These are phyloP conservation scores for Gonium pectorale DNA, from an alignment of 139 green algal species.

Conservation along the genomic window DNA sequence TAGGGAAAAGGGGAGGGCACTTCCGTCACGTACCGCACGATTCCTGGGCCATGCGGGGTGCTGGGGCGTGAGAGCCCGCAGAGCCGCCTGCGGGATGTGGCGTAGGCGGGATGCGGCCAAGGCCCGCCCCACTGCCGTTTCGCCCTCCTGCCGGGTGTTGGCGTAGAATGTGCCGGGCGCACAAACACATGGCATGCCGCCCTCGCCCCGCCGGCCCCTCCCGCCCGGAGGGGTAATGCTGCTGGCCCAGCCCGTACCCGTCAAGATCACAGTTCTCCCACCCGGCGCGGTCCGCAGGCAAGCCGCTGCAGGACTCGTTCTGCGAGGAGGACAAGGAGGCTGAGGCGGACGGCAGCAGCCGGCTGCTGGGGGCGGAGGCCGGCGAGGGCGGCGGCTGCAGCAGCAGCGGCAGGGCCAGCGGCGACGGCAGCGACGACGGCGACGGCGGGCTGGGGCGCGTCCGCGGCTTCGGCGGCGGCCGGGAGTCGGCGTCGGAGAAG, in stretches of 20 bases:
- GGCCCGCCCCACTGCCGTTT: too few relatives aligned
- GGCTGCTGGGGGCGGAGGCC: not conserved
- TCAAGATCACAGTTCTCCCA: not conserved
- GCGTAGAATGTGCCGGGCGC: too few relatives aligned
- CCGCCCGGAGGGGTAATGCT: too few relatives aligned
- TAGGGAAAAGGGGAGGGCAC: too few relatives aligned
- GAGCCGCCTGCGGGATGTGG: too few relatives aligned
- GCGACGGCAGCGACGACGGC: not conserved
- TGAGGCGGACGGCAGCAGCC: not conserved
- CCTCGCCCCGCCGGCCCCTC: too few relatives aligned
- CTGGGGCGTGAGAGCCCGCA: too few relatives aligned
- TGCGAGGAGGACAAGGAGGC: constrained; percentile 33
- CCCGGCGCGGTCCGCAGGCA: not conserved
- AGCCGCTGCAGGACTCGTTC: constrained; percentile 38
- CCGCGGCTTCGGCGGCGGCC: not conserved
- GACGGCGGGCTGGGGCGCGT: not conserved
- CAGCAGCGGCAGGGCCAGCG: not conserved
- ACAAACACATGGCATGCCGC: too few relatives aligned
- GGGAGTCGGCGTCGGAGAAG: not conserved
- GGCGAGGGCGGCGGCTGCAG: not conserved
- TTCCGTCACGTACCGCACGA: too few relatives aligned
- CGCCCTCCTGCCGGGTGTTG: too few relatives aligned
- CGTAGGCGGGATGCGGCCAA: too few relatives aligned
- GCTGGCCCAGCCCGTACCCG: not conserved
- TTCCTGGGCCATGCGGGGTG: too few relatives aligned